Evolutionary conservation across 148 eudicot genomes (phyloP).

Genomic region (Rheum nobile): DNA sequence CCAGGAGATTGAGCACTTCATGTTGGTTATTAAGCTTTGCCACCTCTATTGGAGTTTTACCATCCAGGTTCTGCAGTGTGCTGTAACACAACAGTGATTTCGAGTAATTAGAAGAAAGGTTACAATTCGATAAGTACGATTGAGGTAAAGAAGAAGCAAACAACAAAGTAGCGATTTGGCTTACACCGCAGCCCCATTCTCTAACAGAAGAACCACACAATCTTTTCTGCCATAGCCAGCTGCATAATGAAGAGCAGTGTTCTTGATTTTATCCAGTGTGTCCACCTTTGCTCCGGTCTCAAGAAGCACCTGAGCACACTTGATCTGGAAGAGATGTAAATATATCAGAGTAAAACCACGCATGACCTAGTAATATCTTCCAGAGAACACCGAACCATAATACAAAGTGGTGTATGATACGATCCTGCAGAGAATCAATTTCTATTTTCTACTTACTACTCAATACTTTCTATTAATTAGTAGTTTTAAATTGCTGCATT

Average conservation of each 20-base stretch:
- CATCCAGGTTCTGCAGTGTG: constrained; percentile 85
- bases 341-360: neutral
- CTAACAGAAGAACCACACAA: constrained; percentile 76
- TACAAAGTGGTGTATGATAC: too few relatives aligned
- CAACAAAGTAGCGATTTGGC: constrained; percentile 7
- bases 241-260: constrained; percentile 95
- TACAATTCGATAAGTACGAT: too few relatives aligned
- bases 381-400: too few relatives aligned
- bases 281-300: constrained; percentile 90
- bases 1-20: constrained; percentile 71
- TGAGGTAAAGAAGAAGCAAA: too few relatives aligned
- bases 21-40: constrained; percentile 83
- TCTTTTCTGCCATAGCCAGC: constrained; percentile 98
- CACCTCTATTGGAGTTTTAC: constrained; percentile 87
- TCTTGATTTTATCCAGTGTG: constrained; percentile 87
- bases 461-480: too few relatives aligned
- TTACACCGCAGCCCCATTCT: constrained; percentile 96
- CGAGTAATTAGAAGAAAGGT: neutral
- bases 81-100: constrained; percentile 22
- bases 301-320: constrained; percentile 75
- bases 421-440: too few relatives aligned
- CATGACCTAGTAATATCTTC: too few relatives aligned
- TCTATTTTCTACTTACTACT: too few relatives aligned
- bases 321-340: constrained; percentile 29
- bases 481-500: too few relatives aligned